phyloP scores from a whole-genome alignment of 2,329 filamentous ascomycete genomes.

The Stachybotrys chartarum region DNA sequence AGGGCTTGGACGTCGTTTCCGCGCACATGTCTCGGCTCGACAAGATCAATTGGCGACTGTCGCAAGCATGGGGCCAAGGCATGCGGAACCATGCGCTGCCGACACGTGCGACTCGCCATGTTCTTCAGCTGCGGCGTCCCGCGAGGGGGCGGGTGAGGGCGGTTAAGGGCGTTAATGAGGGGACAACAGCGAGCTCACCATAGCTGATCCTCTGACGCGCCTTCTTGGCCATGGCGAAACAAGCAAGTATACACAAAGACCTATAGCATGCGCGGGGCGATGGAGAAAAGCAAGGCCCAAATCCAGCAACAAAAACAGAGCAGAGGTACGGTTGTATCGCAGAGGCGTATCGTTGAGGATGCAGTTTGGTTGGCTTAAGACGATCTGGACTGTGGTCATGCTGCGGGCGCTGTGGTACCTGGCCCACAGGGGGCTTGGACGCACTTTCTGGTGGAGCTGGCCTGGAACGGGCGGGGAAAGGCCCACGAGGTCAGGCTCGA shows the following conservation, averaged over 20 bases:
- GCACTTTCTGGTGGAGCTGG: not conserved
- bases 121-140: not conserved
- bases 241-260: not conserved
- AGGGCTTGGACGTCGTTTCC: not conserved
- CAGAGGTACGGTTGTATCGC: not conserved
- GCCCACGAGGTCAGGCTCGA: not conserved
- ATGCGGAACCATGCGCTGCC: not conserved
- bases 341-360: not conserved
- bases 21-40: not conserved
- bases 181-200: conserved; percentile 36
- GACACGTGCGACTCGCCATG: not conserved
- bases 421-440: not conserved
- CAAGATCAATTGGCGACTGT: not conserved
- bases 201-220: conserved; percentile 65
- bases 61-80: not conserved
- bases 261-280: not conserved
- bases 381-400: not conserved
- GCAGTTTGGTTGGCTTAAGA: not conserved
- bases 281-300: not conserved
- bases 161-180: conserved; percentile 3
- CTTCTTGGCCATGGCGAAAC: conserved; percentile 54
- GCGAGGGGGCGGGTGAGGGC: conserved; percentile 2
- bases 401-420: not conserved
- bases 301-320: not conserved
- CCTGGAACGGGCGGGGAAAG: not conserved